Conservation (phyloP, 495 filamentous ascomycete genomes). For the Cenococcum geophilum region DNA sequence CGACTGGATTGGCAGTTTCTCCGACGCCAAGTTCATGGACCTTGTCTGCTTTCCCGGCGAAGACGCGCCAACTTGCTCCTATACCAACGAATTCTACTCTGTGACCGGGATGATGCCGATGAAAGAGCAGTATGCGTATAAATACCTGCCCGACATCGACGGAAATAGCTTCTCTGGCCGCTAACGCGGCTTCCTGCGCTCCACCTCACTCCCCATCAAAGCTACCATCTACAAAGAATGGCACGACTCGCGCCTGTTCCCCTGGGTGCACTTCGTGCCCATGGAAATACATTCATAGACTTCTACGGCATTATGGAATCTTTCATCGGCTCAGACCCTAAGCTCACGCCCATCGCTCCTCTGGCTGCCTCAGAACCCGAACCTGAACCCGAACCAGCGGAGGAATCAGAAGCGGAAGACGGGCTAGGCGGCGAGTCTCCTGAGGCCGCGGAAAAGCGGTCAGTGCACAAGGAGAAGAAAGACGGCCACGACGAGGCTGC, state of each 20-base stretch:
- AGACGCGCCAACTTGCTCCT: constrained; percentile 26
- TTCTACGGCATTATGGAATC: constrained; percentile 74
- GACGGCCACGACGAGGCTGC: constrained; percentile 19
- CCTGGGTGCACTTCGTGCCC: constrained; percentile 54
- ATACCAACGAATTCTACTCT: constrained; percentile 32
- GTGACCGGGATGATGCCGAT: constrained; percentile 12
- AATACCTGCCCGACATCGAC: constrained; percentile 40
- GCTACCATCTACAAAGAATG: constrained; percentile 41
- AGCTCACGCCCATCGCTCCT: background rate
- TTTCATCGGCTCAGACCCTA: constrained; percentile 51
- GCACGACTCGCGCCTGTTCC: constrained; percentile 37
- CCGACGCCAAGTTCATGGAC: constrained; percentile 33
- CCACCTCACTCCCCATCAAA: constrained; percentile 34
- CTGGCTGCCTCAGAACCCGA: no score
- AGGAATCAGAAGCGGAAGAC: no score
- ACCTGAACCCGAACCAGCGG: no score
- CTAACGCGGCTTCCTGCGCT: constrained; percentile 29
- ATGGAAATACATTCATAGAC: constrained; percentile 79
- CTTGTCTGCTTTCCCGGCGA: constrained; percentile 33
- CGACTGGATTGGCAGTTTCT: constrained; percentile 34
- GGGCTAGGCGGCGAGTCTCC: background rate
- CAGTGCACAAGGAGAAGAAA: background rate
- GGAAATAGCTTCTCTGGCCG: constrained; percentile 37
- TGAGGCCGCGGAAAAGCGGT: background rate
- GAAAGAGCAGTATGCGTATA: constrained; percentile 32